These are phyloP conservation scores for Cyanidiococcus yangmingshanensis DNA, from an alignment of 23 red algal species.

Conservation along the genomic window DNA sequence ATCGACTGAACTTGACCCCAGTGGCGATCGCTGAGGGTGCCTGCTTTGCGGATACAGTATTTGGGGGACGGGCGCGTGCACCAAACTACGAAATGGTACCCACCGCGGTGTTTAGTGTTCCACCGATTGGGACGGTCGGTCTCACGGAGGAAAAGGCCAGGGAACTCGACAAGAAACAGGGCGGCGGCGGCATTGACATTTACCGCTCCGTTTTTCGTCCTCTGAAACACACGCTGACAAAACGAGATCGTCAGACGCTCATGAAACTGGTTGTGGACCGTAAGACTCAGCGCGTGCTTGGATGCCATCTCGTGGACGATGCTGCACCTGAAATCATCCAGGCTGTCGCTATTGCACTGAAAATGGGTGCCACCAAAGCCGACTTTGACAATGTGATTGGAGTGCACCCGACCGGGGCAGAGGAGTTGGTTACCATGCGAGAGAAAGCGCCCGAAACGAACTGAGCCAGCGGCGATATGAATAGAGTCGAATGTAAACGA, in stretches of 20 bases:
- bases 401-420: conserved; percentile 82
- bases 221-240: conserved; percentile 83
- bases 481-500: too few relatives aligned
- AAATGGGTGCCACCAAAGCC: conserved; percentile 85
- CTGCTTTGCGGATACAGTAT: conserved; percentile 84
- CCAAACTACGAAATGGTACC: conserved; percentile 65
- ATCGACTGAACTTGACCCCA: conserved; percentile 70
- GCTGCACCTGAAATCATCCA: conserved; percentile 86
- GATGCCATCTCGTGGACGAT: conserved; percentile 65
- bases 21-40: conserved; percentile 92
- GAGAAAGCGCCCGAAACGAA: conserved; percentile 19
- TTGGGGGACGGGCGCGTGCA: conserved; percentile 51
- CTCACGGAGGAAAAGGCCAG: conserved; percentile 62
- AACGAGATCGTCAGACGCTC: conserved; percentile 46
- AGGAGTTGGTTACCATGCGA: conserved; percentile 90
- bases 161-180: conserved; percentile 42
- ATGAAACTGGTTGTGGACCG: conserved; percentile 91
- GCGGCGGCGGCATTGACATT: conserved; percentile 48
- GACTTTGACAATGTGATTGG: conserved; percentile 90
- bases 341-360: conserved; percentile 64
- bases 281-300: conserved; percentile 61
- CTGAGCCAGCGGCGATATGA: too few relatives aligned
- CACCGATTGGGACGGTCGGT: conserved; percentile 76
- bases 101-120: conserved; percentile 83
- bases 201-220: conserved; percentile 74